Evolutionary conservation across 768 basidiomycete species (phyloP), one percentile per base, ranked within the genome.

Genomic region (Mycena rosella): DNA sequence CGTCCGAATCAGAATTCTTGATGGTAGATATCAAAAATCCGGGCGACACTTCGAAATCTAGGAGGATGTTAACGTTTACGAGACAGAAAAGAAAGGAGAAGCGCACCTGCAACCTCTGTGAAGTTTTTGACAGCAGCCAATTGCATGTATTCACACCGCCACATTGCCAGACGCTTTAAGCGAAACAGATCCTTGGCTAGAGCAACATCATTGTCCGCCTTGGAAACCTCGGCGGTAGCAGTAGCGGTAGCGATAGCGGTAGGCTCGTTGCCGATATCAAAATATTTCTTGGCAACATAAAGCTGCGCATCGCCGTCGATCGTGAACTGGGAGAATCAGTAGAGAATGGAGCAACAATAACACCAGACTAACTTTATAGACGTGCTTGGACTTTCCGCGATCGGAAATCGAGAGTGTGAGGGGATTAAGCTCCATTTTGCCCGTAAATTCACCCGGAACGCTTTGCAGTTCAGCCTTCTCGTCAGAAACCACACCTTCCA

Each of bases 1-100:
- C 34, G 15, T 8, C 34, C 45, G 45, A 47, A n/a, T n/a, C n/a
- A n/a, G n/a, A n/a, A 26, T n/a, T 22, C 45, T 47, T 22, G 3
- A 26, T 47, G 24, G 24, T 14, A 8, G 22, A 6, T 22, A 59
- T 59, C 30, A 59, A 34, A 30, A 59, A 59, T 17, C 13, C 57
- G 14, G 40, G 4, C 5, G 57, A 59, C 14, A 59, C 57, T 5
- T 59, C 44, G 14, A 59, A 59, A n/a, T 59, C 57, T 59, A 20
- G 3, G 10, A 47, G 34, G 8, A 36, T 36, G 7, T 0, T 20
- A 7, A 36, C 13, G 40, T 30, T 17, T 30, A 26, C n/a, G 18
- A 45, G 26, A 27, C 7, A 18, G 26, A 47, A 13, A 36, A 36
- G 7, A 36, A 15, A 8, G 22, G 18, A 26, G 10, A 32, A 24